Evolutionary conservation across 306 rosid genomes (phyloP), one percentile per base, ranked within the genome.

Genomic region (Abrus precatorius): DNA sequence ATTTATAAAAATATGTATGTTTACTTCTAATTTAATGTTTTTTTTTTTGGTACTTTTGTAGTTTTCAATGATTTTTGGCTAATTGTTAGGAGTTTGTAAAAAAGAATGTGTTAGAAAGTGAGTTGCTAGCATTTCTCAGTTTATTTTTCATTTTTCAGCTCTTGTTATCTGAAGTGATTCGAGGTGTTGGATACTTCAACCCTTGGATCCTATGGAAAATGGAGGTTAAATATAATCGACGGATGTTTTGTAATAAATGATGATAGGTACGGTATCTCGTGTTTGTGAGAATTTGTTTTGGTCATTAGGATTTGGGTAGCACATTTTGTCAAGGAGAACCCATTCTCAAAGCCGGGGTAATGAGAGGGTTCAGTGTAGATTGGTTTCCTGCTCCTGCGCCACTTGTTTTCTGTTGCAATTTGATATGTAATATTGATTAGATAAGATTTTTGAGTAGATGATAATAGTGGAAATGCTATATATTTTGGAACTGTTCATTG

Each of bases 371-470:
- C 49, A 44, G 10, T 6, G 49, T 44, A 6, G 34, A 8, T 56
- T 30, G 78, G 68, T 33, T 29, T 43, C 79, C 30, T 9, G 3
- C 33, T 44, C 57, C 14, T 7, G 4, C 6, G 4, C 27, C 67
- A 5, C 11, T 64, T 77, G 30, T 62, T 40, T 65, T 20, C 6
- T 38, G 2, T 27, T 13, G 3, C 74, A 36, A 36, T 52, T 40
- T 77, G 74, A 3, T 29, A 20, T 6, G 38, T 49, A 10, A 8
- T 11, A 9, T 49, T 49, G 13, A 3, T 49, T 13, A 67, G 56
- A 54, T 55, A 29, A 68, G 36, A 68, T 55, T 55, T 56, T 68
- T 13, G 33, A 44, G 45, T 20, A 43, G 76, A 7, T 68, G 82
- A 27, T 53, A 43, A 32, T 30, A 38, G 41, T 79, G 52, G 4